Evolutionary conservation across 768 basidiomycete species (phyloP).

Genomic region (Tricholoma sp.): DNA sequence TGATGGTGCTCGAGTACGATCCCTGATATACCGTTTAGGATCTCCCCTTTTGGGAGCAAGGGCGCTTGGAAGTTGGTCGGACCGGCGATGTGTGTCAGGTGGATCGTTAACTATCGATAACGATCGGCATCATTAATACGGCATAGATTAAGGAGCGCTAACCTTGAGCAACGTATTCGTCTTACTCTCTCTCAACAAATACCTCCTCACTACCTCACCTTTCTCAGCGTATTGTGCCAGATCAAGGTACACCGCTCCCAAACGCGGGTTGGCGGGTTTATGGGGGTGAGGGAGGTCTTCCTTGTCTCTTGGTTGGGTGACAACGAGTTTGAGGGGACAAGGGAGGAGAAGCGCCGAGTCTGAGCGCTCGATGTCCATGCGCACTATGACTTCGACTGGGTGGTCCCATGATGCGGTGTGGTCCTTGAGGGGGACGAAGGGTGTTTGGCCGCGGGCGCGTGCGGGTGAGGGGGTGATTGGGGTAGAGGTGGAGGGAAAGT

Average conservation of each 20-base stretch:
- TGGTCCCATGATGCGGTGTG: constrained; percentile 64
- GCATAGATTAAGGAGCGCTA: no score
- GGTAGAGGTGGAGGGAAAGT: constrained; percentile 6
- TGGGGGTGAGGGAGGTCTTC: constrained; percentile 31
- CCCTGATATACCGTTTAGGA: constrained; percentile 60
- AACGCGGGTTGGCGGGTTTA: constrained; percentile 37
- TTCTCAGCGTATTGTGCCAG: constrained; percentile 71
- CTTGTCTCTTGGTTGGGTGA: constrained; percentile 55
- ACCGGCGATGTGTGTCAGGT: constrained; percentile 28
- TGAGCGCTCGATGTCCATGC: constrained; percentile 50
- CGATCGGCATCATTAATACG: neutral
- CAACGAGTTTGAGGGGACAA: constrained; percentile 61
- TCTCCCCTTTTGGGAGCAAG: constrained; percentile 66
- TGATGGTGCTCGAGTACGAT: constrained; percentile 42
- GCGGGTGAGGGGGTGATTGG: constrained; percentile 6
- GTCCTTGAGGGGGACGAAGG: constrained; percentile 53
- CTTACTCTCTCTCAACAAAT: constrained; percentile 67
- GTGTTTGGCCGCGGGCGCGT: constrained; percentile 55
- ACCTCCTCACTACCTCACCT: constrained; percentile 53
- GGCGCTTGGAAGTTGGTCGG: constrained; percentile 38
- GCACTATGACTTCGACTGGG: constrained; percentile 49
- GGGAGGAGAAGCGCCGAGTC: constrained; percentile 45
- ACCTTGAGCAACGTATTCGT: constrained; percentile 78
- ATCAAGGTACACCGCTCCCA: constrained; percentile 66
- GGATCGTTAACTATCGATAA: constrained; percentile 48